These are phyloP conservation scores for Kickxella alabastrina DNA, from an alignment of 192 early-diverging fungal genomes.

Conservation along the genomic window DNA sequence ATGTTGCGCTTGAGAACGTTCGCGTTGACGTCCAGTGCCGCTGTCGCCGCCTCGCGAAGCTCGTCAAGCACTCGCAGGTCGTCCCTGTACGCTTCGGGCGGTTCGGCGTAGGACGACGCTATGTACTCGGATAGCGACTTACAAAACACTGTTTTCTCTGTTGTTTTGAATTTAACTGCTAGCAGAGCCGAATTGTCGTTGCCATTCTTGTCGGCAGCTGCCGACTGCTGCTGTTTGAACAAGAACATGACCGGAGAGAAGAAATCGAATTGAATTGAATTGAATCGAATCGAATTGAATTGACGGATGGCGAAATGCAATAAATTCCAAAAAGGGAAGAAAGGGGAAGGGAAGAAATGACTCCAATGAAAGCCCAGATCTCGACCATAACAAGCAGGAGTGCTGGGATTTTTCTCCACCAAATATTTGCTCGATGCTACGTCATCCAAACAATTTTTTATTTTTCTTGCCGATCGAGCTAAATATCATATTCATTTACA, in stretches of 20 bases:
- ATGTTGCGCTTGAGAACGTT: slow-evolving; percentile 62
- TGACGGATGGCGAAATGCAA: too few species aligned
- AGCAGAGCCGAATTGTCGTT: slow-evolving; percentile 35
- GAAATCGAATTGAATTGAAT: not conserved
- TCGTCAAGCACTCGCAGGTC: slow-evolving; percentile 81
- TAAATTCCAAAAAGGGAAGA: too few species aligned
- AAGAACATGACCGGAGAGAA: slow-evolving; percentile 20
- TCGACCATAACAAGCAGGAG: too few species aligned
- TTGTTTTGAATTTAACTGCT: slow-evolving; percentile 37
- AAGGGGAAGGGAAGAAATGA: too few species aligned
- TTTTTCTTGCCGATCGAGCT: too few species aligned
- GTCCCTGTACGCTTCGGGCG: slow-evolving; percentile 79
- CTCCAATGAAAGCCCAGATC: too few species aligned
- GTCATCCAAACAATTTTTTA: too few species aligned
- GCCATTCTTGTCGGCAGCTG: slow-evolving; percentile 20
- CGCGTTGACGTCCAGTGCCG: slow-evolving; percentile 55
- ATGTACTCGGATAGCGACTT: slow-evolving; percentile 63
- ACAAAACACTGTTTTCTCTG: slow-evolving; percentile 30
- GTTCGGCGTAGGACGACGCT: slow-evolving; percentile 74
- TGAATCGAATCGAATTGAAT: too few species aligned
- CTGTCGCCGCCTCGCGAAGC: slow-evolving; percentile 66
- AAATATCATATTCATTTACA: too few species aligned
- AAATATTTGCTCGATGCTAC: too few species aligned
- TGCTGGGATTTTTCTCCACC: too few species aligned
- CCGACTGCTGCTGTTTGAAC: slow-evolving; percentile 16